Percentiles rank a stretch among this genome's conserved stretches.
phyloP scores from a whole-genome alignment of 345 rosid species.

The Turnera subulata region DNA sequence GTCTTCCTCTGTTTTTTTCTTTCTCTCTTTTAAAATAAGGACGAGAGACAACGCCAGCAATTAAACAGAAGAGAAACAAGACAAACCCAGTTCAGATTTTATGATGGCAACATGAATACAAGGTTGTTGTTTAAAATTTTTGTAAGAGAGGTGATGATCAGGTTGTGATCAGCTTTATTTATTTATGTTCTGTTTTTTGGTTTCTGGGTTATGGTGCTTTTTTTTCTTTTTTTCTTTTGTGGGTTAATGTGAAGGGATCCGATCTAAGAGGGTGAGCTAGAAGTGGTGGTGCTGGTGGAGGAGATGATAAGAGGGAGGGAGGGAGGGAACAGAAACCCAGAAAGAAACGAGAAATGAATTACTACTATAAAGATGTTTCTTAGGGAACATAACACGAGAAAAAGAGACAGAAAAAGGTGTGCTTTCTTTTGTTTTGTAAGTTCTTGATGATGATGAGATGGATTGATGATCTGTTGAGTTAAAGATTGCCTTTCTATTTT shows the following conservation, averaged over 20 bases:
- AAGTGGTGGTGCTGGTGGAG: conserved; percentile 6
- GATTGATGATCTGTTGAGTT: conserved; percentile 1
- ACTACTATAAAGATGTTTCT: background rate
- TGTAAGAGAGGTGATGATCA: no score
- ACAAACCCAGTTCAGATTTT: conserved; percentile 10
- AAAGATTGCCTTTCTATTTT: background rate
- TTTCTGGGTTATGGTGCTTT: background rate
- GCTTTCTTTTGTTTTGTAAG: background rate
- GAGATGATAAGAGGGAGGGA: background rate
- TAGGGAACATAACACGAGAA: conserved; percentile 6
- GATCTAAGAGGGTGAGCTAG: conserved; percentile 48
- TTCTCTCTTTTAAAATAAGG: no score
- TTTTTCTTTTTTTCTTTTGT: no score
- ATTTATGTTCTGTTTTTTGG: background rate
- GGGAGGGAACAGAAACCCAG: conserved; percentile 25
- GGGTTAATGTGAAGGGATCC: conserved; percentile 40
- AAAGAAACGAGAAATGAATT: conserved; percentile 1
- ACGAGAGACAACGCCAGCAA: background rate
- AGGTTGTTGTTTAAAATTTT: background rate
- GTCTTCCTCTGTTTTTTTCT: no score
- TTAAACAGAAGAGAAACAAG: background rate
- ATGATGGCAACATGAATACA: background rate
- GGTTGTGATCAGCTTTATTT: background rate
- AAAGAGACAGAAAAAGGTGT: background rate
- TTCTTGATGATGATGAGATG: conserved; percentile 1